Percentiles rank a stretch among this genome's conserved stretches.
Conservation (phyloP, 306 rosid genomes). For the Acacia confusa region DNA sequence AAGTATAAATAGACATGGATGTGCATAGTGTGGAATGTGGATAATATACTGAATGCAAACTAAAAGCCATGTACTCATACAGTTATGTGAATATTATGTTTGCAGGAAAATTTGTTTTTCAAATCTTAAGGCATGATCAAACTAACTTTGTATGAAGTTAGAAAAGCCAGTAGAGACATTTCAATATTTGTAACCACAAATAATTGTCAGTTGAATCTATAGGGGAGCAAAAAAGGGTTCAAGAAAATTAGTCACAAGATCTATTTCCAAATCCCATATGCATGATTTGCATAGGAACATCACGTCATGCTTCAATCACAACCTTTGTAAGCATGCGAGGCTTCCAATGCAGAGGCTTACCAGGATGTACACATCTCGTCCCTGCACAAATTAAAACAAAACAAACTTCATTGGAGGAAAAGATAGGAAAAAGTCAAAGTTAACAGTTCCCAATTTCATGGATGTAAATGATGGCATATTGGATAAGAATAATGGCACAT, state of each 20-base stretch:
- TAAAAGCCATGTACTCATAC: neutral
- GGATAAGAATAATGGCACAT: neutral
- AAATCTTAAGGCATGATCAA: neutral
- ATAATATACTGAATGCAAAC: neutral
- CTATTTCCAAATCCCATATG: neutral
- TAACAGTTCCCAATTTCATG: neutral
- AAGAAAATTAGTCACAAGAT: neutral
- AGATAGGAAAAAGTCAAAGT: conserved; percentile 9
- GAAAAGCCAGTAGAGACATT: neutral
- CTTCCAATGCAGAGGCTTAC: conserved; percentile 49
- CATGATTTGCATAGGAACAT: conserved; percentile 9
- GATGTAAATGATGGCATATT: neutral
- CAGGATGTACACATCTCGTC: conserved; percentile 93
- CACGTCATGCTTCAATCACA: conserved; percentile 23
- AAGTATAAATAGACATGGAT: neutral
- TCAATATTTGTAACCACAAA: neutral
- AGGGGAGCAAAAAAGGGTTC: neutral
- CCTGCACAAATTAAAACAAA: conserved; percentile 59
- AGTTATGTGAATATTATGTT: neutral
- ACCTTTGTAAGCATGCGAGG: conserved; percentile 28
- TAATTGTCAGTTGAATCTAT: neutral
- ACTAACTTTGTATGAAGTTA: neutral
- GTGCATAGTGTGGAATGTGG: neutral
- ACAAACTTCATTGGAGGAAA: conserved; percentile 31
- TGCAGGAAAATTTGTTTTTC: neutral